These are phyloP conservation scores for Sporothrix inflata DNA, from an alignment of 2,329 filamentous ascomycete species.

Conservation along the genomic window DNA sequence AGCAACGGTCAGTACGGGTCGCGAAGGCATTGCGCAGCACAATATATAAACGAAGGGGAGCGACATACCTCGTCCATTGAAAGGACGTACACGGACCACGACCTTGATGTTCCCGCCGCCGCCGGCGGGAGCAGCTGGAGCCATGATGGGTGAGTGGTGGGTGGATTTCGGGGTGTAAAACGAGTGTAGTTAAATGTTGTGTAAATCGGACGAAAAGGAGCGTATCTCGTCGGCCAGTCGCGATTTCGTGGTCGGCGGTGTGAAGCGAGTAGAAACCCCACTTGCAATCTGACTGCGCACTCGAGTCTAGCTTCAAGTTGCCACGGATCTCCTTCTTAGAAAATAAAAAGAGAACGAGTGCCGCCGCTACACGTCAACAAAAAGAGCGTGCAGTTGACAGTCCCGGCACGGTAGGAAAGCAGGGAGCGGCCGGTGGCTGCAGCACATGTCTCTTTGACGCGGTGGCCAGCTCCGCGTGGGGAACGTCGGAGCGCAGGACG, in stretches of 20 bases:
- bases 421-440: conserved; percentile 7
- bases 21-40: neutral
- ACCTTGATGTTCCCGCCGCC: conserved; percentile 97
- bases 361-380: conserved; percentile 3
- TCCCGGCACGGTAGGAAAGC: conserved; percentile 18
- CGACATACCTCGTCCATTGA: conserved; percentile 83
- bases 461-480: conserved; percentile 5
- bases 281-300: conserved; percentile 15
- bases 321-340: neutral
- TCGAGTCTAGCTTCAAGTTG: neutral
- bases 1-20: neutral
- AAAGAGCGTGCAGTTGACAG: neutral
- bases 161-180: neutral
- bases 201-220: neutral
- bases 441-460: conserved; percentile 16
- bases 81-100: conserved; percentile 93
- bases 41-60: neutral
- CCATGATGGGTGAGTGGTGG: conserved; percentile 53
- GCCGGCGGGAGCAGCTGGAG: conserved; percentile 49
- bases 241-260: conserved; percentile 11
- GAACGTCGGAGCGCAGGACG: neutral
- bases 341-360: neutral
- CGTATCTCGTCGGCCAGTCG: conserved; percentile 2
- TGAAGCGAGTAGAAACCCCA: neutral
- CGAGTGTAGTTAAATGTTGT: neutral